A percentile compares a stretch with the other conserved stretches of the same genome.
phyloP scores from a whole-genome alignment of 495 filamentous ascomycete species.

The Tuber melanosporum region DNA sequence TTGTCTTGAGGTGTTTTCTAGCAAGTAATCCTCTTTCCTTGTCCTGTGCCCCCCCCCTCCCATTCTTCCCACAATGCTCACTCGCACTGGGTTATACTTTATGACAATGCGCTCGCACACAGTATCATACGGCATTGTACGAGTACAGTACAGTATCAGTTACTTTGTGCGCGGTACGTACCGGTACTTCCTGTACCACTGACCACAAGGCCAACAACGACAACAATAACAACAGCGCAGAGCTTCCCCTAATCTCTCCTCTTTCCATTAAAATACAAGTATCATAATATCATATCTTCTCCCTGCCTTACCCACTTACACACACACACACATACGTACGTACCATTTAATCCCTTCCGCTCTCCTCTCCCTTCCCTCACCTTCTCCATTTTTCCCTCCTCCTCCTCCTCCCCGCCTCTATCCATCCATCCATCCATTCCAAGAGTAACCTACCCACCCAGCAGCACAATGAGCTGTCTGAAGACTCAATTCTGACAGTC shows the following conservation, averaged over 20 bases:
- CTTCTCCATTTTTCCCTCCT: not conserved
- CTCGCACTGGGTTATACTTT: not conserved
- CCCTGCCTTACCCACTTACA: not conserved
- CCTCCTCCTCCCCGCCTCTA: not conserved
- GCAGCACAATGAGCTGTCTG: not conserved
- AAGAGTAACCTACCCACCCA: not conserved
- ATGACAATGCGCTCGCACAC: not conserved
- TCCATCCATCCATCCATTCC: not conserved
- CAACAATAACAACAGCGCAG: conserved; percentile 8
- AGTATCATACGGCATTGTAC: not conserved
- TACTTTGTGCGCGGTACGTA: conserved; percentile 1
- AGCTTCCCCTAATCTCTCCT: conserved; percentile 4
- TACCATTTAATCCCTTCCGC: not conserved
- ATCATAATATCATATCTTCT: not conserved
- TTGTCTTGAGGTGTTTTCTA: not conserved
- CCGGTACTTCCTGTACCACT: conserved; percentile 2
- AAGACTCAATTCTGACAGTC: not conserved
- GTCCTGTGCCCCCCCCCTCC: not conserved
- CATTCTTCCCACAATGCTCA: not conserved
- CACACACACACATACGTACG: no score
- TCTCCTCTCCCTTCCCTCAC: not conserved
- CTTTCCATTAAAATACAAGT: conserved; percentile 6
- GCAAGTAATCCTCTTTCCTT: not conserved
- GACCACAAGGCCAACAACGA: conserved; percentile 3
- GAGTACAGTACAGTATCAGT: no score